Evolutionary conservation across 2,329 filamentous ascomycete genomes (phyloP), one percentile per base, ranked within the genome.

Genomic region (Penicillium sp.): DNA sequence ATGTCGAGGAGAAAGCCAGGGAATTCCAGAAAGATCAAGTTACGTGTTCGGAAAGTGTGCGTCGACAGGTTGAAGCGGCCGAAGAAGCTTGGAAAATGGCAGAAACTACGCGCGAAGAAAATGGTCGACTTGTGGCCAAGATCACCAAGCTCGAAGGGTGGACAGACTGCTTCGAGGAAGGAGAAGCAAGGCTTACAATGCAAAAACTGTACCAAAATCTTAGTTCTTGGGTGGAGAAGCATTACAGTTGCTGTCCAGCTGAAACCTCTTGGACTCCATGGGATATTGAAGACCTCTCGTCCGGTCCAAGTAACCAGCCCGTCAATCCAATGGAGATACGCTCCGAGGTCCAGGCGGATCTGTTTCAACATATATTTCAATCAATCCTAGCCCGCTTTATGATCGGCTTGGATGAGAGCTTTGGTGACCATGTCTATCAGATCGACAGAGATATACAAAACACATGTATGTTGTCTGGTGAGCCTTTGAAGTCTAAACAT

Each of bases 191-290:
- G 1, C 35, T 26, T 10, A 36, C 16, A 11, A 58, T 58, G 48
- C 40, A 14, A 1, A 18, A 22, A 3, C 42, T 62, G 1, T 45
- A 46, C 6, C 49, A 52, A 7, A 35, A 42, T 0, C 26, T 59
- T 9, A 39, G 48, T 6, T 11, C 22, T 4, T 61, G 59, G 58
- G 38, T 44, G 7, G 50, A 44, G 8, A 35, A 32, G 1, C 44
- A 49, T 39, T 61, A 29, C 28, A 3, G 28, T 6, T 13, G n/a
- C 13, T 6, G 6, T 13, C 13, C 6, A 14, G 7, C 9, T 7
- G 28, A 29, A n/a, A 29, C 3, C 6, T 2, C 13, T 8, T 9
- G 6, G 8, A 29, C 5, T 7, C 6, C 2, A 13, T n/a, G 4
- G 6, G 28, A 29, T 29, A 29, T 52, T 27, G 20, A 6, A 36